Evolutionary conservation across 208 protist species (phyloP).

Genomic region (Leishmania gerbilli): DNA sequence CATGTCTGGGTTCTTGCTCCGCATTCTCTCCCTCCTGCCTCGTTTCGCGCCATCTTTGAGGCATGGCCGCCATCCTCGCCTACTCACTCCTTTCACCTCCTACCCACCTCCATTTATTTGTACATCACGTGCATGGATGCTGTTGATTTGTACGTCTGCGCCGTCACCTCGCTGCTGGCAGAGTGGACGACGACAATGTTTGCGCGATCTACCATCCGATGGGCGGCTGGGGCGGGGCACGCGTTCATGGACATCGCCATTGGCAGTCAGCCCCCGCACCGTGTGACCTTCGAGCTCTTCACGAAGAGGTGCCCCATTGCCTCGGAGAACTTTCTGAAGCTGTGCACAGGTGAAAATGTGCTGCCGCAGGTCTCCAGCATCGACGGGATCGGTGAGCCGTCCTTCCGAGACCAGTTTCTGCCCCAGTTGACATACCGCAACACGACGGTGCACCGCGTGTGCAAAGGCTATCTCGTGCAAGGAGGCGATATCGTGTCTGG

Average conservation of each 20-base stretch:
- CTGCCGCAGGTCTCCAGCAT: constrained; percentile 55
- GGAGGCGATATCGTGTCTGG: constrained; percentile 84
- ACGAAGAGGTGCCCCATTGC: constrained; percentile 73
- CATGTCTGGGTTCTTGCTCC: neutral
- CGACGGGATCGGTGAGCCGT: constrained; percentile 61
- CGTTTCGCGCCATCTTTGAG: neutral
- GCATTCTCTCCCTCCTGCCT: neutral
- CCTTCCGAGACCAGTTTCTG: constrained; percentile 79
- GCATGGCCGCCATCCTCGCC: no score
- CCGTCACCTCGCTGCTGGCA: neutral
- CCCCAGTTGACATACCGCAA: constrained; percentile 91
- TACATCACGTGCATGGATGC: neutral
- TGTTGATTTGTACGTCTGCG: neutral
- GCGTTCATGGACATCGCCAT: constrained; percentile 86
- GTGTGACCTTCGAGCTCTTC: constrained; percentile 86
- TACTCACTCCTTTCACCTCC: neutral
- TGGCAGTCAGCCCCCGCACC: constrained; percentile 43
- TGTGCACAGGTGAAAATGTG: constrained; percentile 90
- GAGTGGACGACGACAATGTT: constrained; percentile 39
- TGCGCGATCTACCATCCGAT: constrained; percentile 17
- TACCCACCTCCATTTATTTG: neutral
- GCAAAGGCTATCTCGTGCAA: constrained; percentile 92
- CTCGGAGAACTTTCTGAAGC: constrained; percentile 85
- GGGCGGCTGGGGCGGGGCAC: constrained; percentile 36
- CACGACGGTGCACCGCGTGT: constrained; percentile 93